Evolutionary conservation across 2,329 filamentous ascomycete genomes (phyloP).

Genomic region (Fusarium musae): DNA sequence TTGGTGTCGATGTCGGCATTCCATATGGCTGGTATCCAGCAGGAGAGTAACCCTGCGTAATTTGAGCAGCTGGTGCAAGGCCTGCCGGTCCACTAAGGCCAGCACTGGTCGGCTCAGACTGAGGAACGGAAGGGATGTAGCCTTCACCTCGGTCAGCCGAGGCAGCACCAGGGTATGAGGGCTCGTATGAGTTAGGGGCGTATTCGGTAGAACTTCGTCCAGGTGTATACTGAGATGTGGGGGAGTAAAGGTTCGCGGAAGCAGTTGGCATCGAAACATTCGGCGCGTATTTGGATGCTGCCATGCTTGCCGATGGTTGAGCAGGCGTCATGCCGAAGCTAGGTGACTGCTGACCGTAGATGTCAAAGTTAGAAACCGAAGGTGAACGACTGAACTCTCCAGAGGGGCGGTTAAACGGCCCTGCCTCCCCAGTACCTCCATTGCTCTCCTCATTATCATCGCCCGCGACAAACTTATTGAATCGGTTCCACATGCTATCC

Average conservation of each 20-base stretch:
- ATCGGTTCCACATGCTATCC: conserved; percentile 87
- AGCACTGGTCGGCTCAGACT: conserved; percentile 17
- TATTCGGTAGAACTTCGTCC: conserved; percentile 48
- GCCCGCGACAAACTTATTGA: conserved; percentile 96
- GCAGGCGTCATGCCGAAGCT: conserved; percentile 45
- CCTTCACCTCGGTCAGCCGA: conserved; percentile 22
- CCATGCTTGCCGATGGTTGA: conserved; percentile 50
- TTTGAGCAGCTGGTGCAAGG: conserved; percentile 43
- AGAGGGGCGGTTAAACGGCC: conserved; percentile 85
- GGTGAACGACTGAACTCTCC: conserved; percentile 79
- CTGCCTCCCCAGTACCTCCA: conserved; percentile 70
- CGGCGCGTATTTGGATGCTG: conserved; percentile 55
- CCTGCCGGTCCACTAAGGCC: conserved; percentile 18
- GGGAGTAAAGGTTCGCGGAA: conserved; percentile 45
- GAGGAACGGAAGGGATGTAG: conserved; percentile 35
- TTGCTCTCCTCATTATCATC: conserved; percentile 88
- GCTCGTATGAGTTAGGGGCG: conserved; percentile 52
- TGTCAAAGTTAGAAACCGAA: conserved; percentile 76
- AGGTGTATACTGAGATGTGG: conserved; percentile 64
- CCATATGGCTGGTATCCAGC: conserved; percentile 47
- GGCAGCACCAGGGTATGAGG: conserved; percentile 39
- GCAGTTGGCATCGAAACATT: conserved; percentile 28
- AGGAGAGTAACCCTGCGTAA: conserved; percentile 33
- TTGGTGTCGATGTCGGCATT: conserved; percentile 37
- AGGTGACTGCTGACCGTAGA: conserved; percentile 70